Percentiles rank a stretch among this genome's conserved stretches.
Evolutionary conservation across 1,284 basidiomycete species (phyloP).

Genomic region (Papiliotrema flavescens): DNA sequence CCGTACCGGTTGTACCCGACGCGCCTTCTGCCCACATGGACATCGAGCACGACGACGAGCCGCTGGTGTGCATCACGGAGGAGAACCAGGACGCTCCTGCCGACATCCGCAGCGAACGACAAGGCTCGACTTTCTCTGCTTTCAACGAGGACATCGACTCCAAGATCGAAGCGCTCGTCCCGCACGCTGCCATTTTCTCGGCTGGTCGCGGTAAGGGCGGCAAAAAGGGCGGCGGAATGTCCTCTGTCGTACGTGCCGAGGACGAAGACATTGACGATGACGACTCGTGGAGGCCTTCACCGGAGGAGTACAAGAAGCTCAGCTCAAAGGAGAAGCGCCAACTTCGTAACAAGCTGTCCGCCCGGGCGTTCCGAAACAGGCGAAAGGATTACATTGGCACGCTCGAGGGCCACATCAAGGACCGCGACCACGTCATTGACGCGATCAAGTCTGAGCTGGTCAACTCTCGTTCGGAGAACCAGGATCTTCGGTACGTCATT

Average conservation of each 20-base stretch:
- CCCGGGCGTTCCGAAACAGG: conserved; percentile 87
- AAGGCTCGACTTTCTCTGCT: conserved; percentile 21
- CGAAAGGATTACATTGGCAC: conserved; percentile 94
- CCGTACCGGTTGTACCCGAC: background rate
- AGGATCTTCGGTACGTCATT: conserved; percentile 57
- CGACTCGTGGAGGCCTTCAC: conserved; percentile 51
- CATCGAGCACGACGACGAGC: conserved; percentile 26
- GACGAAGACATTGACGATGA: conserved; percentile 48
- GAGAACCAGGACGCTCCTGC: conserved; percentile 17
- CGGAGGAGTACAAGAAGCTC: conserved; percentile 95
- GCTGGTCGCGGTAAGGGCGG: conserved; percentile 49
- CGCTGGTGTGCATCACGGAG: conserved; percentile 9
- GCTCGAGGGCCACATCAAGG: conserved; percentile 87
- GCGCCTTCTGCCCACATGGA: background rate
- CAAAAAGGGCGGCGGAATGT: conserved; percentile 50
- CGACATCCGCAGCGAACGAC: conserved; percentile 16
- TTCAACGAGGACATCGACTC: conserved; percentile 28
- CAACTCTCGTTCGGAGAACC: conserved; percentile 74
- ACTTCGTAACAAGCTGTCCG: conserved; percentile 93
- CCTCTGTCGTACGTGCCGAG: conserved; percentile 47
- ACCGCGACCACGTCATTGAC: conserved; percentile 84
- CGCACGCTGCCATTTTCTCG: conserved; percentile 44
- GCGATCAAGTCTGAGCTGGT: conserved; percentile 82
- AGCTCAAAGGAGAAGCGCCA: conserved; percentile 94
- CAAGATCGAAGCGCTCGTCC: conserved; percentile 40